Evolutionary conservation across 73 alveolate genomes (phyloP), one percentile per base, ranked within the genome.

Genomic region (Uronychia binucleata): DNA sequence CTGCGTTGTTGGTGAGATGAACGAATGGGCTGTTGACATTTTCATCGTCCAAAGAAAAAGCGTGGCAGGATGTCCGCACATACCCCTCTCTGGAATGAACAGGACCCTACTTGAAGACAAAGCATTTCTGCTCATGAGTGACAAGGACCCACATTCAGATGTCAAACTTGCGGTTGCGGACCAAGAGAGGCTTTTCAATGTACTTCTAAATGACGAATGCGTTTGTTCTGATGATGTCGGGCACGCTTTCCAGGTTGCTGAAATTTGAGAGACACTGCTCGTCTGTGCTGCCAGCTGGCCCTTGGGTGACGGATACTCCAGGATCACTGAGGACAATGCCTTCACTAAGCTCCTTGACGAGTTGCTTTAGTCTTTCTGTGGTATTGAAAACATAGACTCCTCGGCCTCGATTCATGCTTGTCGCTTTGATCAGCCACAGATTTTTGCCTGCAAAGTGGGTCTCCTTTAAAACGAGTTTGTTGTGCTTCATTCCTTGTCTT

Each of bases 311-410:
- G 19, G n/a, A 95, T 79, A 25, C 92, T 99, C 98, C 98, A 96
- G 58, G 91, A 92, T 79, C 99, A 79, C 31, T 96, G 91, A 94
- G 96, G 99, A 80, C 96, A 96, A 87, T 97, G 96, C 88, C 99
- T 96, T 33, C 94, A 95, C 57, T 96, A 29, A 99, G 99, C 26
- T 84, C 91, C 19, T 46, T 75, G 76, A 84, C 30, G 0, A 77
- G 80, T 28, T 34, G 76, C 58, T 77, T 84, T 1, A 84, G 35
- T 77, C 77, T 29, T 0, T 79, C 85, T 59, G 91, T 35, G 1
- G 88, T 90, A 83, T 92, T 89, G 59, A 92, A 89, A 30, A 93
- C 92, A 19, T 93, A 82, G 31, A 95, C 94, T 26, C 98, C 98
- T 77, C 98, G 77, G 5, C 98, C 98, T 30, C 98, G 60, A 77